Evolutionary conservation across 2,329 filamentous ascomycete species (phyloP).

Genomic region (Geosmithia putterillii): DNA sequence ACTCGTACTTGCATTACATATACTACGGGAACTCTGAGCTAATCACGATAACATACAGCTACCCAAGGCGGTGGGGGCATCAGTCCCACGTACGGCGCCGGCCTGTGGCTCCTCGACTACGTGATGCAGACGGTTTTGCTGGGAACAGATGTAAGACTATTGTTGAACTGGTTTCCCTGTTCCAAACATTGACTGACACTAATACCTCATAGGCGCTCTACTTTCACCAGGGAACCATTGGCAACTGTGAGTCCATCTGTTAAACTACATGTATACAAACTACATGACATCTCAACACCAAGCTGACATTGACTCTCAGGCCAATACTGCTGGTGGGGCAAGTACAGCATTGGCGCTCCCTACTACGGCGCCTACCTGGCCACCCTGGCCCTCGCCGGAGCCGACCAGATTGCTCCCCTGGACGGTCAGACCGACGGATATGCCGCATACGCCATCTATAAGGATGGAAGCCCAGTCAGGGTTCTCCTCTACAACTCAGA

Average conservation of each 20-base stretch:
- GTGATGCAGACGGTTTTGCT: conserved; percentile 16
- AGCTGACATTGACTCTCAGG: conserved; percentile 6
- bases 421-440: conserved; percentile 28
- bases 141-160: conserved; percentile 8
- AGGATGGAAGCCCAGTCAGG: conserved; percentile 18
- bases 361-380: conserved; percentile 38
- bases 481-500: conserved; percentile 33
- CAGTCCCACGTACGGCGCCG: conserved; percentile 25
- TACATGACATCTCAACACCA: neutral
- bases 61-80: conserved; percentile 24
- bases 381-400: conserved; percentile 30
- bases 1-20: neutral
- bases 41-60: conserved; percentile 9
- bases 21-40: too few species aligned
- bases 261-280: too few species aligned
- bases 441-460: conserved; percentile 33
- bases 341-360: conserved; percentile 34
- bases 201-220: conserved; percentile 14
- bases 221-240: conserved; percentile 40
- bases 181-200: neutral
- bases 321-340: conserved; percentile 34
- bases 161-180: neutral
- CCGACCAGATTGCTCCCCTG: conserved; percentile 28
- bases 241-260: conserved; percentile 25
- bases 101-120: conserved; percentile 27